Evolutionary conservation across 2,329 filamentous ascomycete genomes (phyloP).

Genomic region (Pseudocercospora pini-densiflorae): DNA sequence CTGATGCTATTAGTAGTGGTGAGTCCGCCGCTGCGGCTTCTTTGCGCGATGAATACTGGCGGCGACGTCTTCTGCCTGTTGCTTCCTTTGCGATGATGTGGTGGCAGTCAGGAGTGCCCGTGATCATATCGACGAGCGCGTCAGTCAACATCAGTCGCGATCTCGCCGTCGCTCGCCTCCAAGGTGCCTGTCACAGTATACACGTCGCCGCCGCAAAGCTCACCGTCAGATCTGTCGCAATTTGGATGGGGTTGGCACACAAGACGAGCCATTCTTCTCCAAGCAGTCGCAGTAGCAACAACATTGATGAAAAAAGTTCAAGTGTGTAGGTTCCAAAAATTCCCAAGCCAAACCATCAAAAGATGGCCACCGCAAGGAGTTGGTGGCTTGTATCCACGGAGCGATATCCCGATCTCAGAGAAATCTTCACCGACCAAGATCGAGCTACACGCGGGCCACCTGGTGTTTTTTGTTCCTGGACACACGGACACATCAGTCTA

Average conservation of each 20-base stretch:
- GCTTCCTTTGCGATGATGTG: too few species aligned
- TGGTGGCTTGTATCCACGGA: neutral
- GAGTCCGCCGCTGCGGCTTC: too few species aligned
- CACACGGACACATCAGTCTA: neutral
- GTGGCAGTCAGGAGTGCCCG: too few species aligned
- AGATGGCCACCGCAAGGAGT: neutral
- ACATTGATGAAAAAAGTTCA: constrained; percentile 16
- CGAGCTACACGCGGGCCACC: neutral
- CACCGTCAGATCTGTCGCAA: neutral
- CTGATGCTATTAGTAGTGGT: too few species aligned
- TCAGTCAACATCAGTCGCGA: too few species aligned
- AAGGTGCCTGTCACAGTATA: neutral
- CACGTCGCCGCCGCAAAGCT: neutral
- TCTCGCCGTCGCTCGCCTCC: too few species aligned
- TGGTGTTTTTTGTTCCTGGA: neutral
- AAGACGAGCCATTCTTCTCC: constrained; percentile 10
- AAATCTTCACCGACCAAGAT: too few species aligned
- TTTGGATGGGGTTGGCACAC: neutral
- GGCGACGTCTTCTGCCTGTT: too few species aligned
- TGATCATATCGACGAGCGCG: too few species aligned
- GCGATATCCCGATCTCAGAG: too few species aligned
- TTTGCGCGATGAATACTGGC: too few species aligned
- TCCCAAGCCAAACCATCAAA: neutral
- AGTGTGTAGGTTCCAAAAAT: constrained; percentile 6
- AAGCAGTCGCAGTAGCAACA: constrained; percentile 11